Evolutionary conservation across 441 rosid genomes (phyloP).

Genomic region (Manihot esculenta): DNA sequence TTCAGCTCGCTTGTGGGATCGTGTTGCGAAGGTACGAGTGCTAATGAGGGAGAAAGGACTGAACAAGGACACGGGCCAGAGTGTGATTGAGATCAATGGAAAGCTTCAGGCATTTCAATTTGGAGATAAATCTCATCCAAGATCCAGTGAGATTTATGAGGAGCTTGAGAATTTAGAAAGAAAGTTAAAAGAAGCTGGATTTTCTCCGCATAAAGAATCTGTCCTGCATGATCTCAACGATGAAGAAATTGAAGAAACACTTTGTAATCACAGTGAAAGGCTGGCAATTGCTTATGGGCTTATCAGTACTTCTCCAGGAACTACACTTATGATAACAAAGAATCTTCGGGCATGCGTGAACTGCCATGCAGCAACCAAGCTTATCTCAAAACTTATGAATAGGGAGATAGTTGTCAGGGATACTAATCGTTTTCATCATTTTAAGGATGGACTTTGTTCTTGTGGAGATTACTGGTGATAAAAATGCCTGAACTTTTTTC

Average conservation of each 20-base stretch:
- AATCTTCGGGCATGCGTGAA: slow-evolving; percentile 70
- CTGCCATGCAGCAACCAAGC: slow-evolving; percentile 70
- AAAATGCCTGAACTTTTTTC: too few relatives aligned
- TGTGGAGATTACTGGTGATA: slow-evolving; percentile 39
- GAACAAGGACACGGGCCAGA: slow-evolving; percentile 60
- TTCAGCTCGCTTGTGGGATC: slow-evolving; percentile 60
- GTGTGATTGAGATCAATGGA: slow-evolving; percentile 62
- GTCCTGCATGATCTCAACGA: slow-evolving; percentile 57
- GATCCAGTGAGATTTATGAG: slow-evolving; percentile 47
- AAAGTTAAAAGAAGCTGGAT: slow-evolving; percentile 60
- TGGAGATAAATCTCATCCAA: slow-evolving; percentile 66
- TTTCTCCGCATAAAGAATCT: slow-evolving; percentile 50
- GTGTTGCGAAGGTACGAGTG: slow-evolving; percentile 51
- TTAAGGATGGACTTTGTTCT: slow-evolving; percentile 60
- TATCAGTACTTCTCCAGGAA: slow-evolving; percentile 60
- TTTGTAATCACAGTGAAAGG: slow-evolving; percentile 75
- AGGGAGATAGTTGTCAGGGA: slow-evolving; percentile 75
- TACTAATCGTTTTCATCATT: slow-evolving; percentile 73
- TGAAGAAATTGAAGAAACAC: slow-evolving; percentile 63
- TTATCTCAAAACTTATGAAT: slow-evolving; percentile 53
- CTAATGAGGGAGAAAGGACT: slow-evolving; percentile 64
- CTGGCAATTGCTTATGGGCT: slow-evolving; percentile 72
- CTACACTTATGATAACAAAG: slow-evolving; percentile 58
- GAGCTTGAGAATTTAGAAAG: slow-evolving; percentile 54
- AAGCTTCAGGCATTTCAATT: slow-evolving; percentile 57